phyloP scores from a whole-genome alignment of 495 filamentous ascomycete genomes.

The Aspergillus egyptiacus region DNA sequence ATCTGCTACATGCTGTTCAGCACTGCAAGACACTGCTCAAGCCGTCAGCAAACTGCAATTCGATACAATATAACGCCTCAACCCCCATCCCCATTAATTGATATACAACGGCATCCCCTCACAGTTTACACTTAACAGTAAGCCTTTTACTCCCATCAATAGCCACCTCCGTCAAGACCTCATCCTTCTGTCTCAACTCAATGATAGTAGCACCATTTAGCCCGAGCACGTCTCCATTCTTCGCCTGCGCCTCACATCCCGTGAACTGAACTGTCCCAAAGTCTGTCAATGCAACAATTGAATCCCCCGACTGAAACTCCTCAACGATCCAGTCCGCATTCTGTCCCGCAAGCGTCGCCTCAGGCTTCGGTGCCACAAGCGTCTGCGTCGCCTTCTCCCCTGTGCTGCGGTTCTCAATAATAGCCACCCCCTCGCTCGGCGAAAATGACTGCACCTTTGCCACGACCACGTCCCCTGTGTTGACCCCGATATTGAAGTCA shows the following conservation, averaged over 20 bases:
- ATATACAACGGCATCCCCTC: neutral
- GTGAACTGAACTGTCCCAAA: constrained; percentile 49
- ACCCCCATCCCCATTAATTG: neutral
- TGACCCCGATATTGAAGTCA: constrained; percentile 49
- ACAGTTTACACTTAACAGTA: constrained; percentile 24
- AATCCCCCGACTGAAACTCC: constrained; percentile 47
- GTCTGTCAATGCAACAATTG: constrained; percentile 48
- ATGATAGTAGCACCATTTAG: constrained; percentile 41
- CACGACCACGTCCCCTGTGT: constrained; percentile 51
- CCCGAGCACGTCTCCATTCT: constrained; percentile 30
- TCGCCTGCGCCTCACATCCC: constrained; percentile 29
- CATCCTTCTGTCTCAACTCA: constrained; percentile 46
- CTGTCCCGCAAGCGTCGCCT: constrained; percentile 33
- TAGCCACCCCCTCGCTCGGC: constrained; percentile 46
- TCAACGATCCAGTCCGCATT: constrained; percentile 66
- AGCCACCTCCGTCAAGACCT: constrained; percentile 43
- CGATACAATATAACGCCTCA: neutral
- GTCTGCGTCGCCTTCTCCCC: constrained; percentile 50
- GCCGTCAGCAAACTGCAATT: neutral
- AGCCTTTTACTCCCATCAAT: constrained; percentile 35
- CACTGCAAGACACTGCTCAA: neutral
- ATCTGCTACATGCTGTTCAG: too few relatives aligned
- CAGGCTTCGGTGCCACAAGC: constrained; percentile 33
- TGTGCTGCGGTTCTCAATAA: constrained; percentile 49
- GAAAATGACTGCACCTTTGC: constrained; percentile 46